Evolutionary conservation across 1,139 yeast genomes (phyloP).

Genomic region (Hyphopichia pseudoburtonii): DNA sequence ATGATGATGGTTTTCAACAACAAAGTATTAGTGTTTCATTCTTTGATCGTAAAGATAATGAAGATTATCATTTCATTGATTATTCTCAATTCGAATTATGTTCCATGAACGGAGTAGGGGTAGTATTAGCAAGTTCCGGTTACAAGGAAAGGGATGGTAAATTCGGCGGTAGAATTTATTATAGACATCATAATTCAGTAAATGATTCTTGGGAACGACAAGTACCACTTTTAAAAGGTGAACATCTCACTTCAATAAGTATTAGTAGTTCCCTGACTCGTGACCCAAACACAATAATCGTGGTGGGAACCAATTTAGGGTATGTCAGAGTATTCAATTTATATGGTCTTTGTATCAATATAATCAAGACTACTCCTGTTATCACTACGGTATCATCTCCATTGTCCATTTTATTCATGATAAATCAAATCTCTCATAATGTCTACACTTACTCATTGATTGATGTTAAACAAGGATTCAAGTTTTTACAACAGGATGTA

Average conservation of each 20-base stretch:
- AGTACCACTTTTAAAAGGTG: conserved; percentile 35
- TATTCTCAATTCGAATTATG: conserved; percentile 70
- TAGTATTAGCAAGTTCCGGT: conserved; percentile 57
- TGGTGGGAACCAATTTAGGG: conserved; percentile 45
- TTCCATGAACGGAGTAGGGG: conserved; percentile 64
- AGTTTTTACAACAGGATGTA: conserved; percentile 42
- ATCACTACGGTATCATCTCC: conserved; percentile 38
- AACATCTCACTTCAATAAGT: conserved; percentile 40
- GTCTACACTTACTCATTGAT: conserved; percentile 38
- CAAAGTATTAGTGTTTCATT: conserved; percentile 82
- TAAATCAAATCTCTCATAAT: conserved; percentile 30
- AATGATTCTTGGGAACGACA: conserved; percentile 46
- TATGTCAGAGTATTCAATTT: conserved; percentile 41
- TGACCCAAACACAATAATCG: conserved; percentile 30
- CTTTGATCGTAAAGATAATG: conserved; percentile 75
- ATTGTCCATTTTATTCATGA: conserved; percentile 29
- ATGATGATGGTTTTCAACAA: conserved; percentile 24
- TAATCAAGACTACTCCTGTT: conserved; percentile 40
- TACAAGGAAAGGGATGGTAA: conserved; percentile 15
- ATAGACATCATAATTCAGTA: conserved; percentile 45
- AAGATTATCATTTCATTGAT: conserved; percentile 88
- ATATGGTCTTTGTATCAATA: conserved; percentile 41
- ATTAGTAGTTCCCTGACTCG: conserved; percentile 24
- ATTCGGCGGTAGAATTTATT: conserved; percentile 35
- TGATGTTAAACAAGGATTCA: conserved; percentile 36